Conservation (phyloP, 176 grass and related monocot species). For the Thalia dealbata region DNA sequence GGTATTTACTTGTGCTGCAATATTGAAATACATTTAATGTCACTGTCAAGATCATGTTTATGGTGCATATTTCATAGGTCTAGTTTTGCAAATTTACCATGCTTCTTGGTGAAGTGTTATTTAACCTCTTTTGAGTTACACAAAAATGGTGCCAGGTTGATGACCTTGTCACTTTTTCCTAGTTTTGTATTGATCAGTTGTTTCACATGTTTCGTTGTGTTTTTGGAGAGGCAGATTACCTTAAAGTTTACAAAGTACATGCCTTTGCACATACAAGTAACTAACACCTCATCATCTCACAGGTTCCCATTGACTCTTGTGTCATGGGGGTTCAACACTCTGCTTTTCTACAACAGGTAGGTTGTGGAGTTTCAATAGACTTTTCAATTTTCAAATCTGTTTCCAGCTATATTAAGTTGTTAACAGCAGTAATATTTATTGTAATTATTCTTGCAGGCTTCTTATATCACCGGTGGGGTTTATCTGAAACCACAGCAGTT, state of each 20-base stretch:
- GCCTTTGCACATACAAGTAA: too few species aligned
- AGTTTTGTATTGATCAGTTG: neutral
- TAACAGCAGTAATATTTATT: neutral
- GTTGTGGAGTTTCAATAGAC: neutral
- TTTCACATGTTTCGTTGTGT: neutral
- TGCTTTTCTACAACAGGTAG: conserved; percentile 91
- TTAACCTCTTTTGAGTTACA: too few species aligned
- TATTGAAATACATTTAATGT: neutral
- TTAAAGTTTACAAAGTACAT: neutral
- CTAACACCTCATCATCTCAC: conserved; percentile 4
- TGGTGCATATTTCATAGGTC: neutral
- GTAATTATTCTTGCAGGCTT: conserved; percentile 48
- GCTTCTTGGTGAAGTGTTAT: neutral
- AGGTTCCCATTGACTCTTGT: conserved; percentile 96
- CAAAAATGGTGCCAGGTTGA: too few species aligned
- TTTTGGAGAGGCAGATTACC: neutral
- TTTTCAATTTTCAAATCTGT: neutral
- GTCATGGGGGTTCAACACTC: conserved; percentile 81
- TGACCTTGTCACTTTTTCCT: neutral
- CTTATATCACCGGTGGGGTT: conserved; percentile 85
- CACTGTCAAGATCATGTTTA: neutral
- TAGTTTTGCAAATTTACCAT: neutral
- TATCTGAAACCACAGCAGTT: conserved; percentile 89
- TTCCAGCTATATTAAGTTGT: neutral
- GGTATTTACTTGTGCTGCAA: neutral